Percentiles rank a stretch among this genome's conserved stretches.
Evolutionary conservation across 495 filamentous ascomycete species (phyloP).

Genomic region (Podospora appendiculata): DNA sequence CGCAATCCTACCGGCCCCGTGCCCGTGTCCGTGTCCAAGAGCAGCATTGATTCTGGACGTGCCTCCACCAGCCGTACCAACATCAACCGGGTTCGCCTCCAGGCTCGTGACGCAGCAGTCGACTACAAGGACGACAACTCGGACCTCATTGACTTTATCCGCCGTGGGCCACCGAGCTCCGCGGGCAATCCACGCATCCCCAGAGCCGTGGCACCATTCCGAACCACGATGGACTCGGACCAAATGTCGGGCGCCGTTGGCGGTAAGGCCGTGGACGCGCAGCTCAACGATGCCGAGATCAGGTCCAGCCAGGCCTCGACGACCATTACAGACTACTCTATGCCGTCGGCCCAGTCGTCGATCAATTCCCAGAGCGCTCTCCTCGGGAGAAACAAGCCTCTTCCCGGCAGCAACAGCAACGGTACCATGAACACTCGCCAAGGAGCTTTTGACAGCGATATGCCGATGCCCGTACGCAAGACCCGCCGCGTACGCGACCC

Average conservation of each 20-base stretch:
- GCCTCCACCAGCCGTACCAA: slow-evolving; percentile 17
- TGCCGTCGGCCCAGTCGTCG: slow-evolving; percentile 33
- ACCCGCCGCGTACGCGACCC: slow-evolving; percentile 76
- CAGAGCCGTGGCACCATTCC: slow-evolving; percentile 77
- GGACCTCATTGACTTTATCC: slow-evolving; percentile 91
- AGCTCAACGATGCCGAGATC: slow-evolving; percentile 33
- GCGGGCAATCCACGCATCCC: slow-evolving; percentile 58
- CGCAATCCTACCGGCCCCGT: slow-evolving; percentile 17
- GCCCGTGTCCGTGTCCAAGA: slow-evolving; percentile 10
- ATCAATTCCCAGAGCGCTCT: slow-evolving; percentile 46
- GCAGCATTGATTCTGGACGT: slow-evolving; percentile 19
- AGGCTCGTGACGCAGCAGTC: slow-evolving; percentile 64
- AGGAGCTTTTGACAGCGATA: slow-evolving; percentile 27
- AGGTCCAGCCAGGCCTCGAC: slow-evolving; percentile 36
- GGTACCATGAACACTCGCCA: slow-evolving; percentile 14
- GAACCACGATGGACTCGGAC: slow-evolving; percentile 78
- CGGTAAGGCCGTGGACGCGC: slow-evolving; percentile 42
- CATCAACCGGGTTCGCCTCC: slow-evolving; percentile 40
- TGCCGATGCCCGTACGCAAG: slow-evolving; percentile 55
- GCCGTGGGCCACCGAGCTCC: slow-evolving; percentile 61
- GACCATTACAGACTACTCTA: slow-evolving; percentile 29
- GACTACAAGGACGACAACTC: slow-evolving; percentile 58
- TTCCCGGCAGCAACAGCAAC: slow-evolving; percentile 8
- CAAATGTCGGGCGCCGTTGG: slow-evolving; percentile 51
- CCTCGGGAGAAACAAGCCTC: slow-evolving; percentile 24